Evolutionary conservation across 257 asterid genomes (phyloP), one percentile per base, ranked within the genome.

Genomic region (Solanum infundibuliforme): DNA sequence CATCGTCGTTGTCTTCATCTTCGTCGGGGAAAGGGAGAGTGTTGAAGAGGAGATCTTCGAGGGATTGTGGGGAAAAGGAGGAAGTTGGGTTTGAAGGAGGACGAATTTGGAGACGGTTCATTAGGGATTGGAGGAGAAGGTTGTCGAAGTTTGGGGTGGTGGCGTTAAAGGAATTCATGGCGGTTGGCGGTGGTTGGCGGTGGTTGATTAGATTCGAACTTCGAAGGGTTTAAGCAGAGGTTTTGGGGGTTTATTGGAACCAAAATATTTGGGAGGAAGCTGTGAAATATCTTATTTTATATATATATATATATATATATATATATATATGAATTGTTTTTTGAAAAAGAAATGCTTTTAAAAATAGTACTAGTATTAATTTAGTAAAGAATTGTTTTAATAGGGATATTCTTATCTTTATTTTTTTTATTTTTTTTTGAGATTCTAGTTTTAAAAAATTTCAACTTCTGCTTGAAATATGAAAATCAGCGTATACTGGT

Each of bases 61-160:
- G 93, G 68, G 98, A 92, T 43, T 94, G 92, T 12, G 86, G 87
- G 52, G 91, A 35, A 81, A 93, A 89, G 88, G 87, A 83, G 66
- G 96, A 90, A 16, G 95, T 90, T 77, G 90, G 52, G 88, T 89
- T 87, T 77, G 79, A 74, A 23, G 96, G 92, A 25, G 94, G 91
- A 2, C 92, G 93, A 91, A 93, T 92, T 39, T 94, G 96, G 91
- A 97, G 95, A 77, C 95, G 93, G 65, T 96, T 93, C 98, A 96
- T 92, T 48, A 97, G 96, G 88, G 98, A 92, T 39, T 94, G 98
- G 83, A 96, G 93, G 86, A 97, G 94, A 88, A 95, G 98, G 89
- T 91, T 96, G 91, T 96, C 98, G 94, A 96, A 96, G 90, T 93
- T 94, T 6, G 98, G 98, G 73, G 94, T 92, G 89, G 94, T 25